Evolutionary conservation across 768 basidiomycete species (phyloP), one percentile per base, ranked within the genome.

Genomic region (Gloeopeniophorella convolvens): DNA sequence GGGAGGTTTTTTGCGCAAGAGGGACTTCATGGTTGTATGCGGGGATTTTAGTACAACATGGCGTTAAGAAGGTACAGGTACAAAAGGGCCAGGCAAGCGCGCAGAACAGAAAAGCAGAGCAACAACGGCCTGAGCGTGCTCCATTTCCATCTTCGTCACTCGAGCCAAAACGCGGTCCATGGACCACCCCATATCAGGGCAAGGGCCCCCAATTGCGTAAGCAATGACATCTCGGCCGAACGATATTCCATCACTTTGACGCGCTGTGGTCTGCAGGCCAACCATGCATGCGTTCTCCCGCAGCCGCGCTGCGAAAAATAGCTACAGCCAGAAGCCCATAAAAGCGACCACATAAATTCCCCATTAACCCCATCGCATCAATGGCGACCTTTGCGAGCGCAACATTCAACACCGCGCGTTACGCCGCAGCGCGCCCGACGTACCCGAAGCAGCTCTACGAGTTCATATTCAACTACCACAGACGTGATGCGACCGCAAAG

Each of bases 301-400:
- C n/a, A n/a, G n/a, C n/a, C n/a, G n/a, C n/a, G n/a, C n/a, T n/a
- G n/a, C n/a, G n/a, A n/a, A n/a, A n/a, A n/a, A n/a, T n/a, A n/a
- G n/a, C n/a, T n/a, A n/a, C n/a, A n/a, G n/a, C n/a, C n/a, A 34
- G 13, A 34, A 34, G 33, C 33, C 13, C 21, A 50, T 39, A 37
- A 36, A 50, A 28, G 3, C 11, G 12, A 23, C 30, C 27, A 44
- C 43, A 27, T 44, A 30, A 30, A 15, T 34, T 16, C 33, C 13
- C 5, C 33, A 16, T 34, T 34, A 16, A 34, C 33, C 37, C n/a
- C n/a, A n/a, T n/a, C n/a, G n/a, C 39, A 32, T 20, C 26, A 5
- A 89, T 92, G 89, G 72, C 88, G 9, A 85, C 85, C 0, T 93
- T 89, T 59, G 78, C 81, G 11, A 85, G 83, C 55, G 63, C 72